Conservation (phyloP, 805 yeast species). For the Candida chauliodis region DNA sequence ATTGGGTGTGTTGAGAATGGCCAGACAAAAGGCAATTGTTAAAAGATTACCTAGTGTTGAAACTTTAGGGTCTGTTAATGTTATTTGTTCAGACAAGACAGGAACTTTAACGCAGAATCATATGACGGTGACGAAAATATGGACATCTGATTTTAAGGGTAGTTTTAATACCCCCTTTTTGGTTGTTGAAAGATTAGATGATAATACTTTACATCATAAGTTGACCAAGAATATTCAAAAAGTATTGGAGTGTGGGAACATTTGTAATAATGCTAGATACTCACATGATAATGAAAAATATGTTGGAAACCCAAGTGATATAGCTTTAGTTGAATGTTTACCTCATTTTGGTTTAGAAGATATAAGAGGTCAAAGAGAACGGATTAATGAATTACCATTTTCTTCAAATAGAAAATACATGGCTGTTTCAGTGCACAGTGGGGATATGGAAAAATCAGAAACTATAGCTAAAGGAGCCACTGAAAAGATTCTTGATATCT, state of each 20-base stretch:
- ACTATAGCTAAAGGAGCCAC: slow-evolving; percentile 88
- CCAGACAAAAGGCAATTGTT: slow-evolving; percentile 88
- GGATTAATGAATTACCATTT: slow-evolving; percentile 77
- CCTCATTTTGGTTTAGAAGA: slow-evolving; percentile 72
- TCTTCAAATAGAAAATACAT: slow-evolving; percentile 80
- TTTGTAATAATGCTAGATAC: slow-evolving; percentile 72
- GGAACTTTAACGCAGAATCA: slow-evolving; percentile 82
- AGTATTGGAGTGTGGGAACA: slow-evolving; percentile 61
- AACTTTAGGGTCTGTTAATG: slow-evolving; percentile 91
- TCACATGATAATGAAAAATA: slow-evolving; percentile 66
- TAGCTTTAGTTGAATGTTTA: slow-evolving; percentile 78
- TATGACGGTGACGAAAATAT: slow-evolving; percentile 81
- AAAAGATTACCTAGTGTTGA: slow-evolving; percentile 93
- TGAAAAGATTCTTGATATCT: slow-evolving; percentile 64
- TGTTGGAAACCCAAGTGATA: slow-evolving; percentile 93
- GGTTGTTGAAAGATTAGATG: slow-evolving; percentile 46
- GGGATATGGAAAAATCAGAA: slow-evolving; percentile 52
- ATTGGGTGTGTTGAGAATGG: slow-evolving; percentile 94
- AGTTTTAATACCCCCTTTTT: slow-evolving; percentile 36
- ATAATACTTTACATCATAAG: slow-evolving; percentile 37
- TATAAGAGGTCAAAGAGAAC: slow-evolving; percentile 53
- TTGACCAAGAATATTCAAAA: slow-evolving; percentile 53
- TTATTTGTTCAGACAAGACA: slow-evolving; percentile 88
- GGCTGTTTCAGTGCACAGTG: slow-evolving; percentile 73
- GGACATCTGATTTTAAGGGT: slow-evolving; percentile 64